A percentile compares a stretch with the other conserved stretches of the same genome.
Conservation (phyloP, 139 green algal genomes). For the Haematococcus lacustris region DNA sequence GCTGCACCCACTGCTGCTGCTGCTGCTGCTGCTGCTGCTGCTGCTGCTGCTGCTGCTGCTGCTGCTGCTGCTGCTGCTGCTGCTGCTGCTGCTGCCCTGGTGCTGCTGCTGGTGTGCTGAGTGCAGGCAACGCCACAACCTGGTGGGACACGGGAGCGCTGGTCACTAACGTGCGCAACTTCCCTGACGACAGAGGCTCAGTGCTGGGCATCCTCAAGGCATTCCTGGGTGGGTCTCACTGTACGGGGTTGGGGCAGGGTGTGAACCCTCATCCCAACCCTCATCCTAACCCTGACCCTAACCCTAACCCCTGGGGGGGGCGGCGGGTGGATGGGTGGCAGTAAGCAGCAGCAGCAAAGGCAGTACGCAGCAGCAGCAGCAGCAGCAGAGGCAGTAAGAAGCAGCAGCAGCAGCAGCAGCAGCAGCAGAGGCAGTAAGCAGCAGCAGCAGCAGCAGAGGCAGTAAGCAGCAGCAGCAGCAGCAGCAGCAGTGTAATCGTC, state of each 20-base stretch:
- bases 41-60: not conserved
- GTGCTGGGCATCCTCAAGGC: constrained; percentile 75
- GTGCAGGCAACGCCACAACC: constrained; percentile 49
- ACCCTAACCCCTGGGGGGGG: too few species aligned
- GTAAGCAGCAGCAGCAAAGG: not conserved
- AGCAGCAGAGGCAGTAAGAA: too few species aligned
- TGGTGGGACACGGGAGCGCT: constrained; percentile 67
- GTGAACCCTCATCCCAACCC: too few species aligned
- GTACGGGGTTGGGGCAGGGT: too few species aligned
- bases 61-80: not conserved
- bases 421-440: too few species aligned
- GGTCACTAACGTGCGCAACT: constrained; percentile 76
- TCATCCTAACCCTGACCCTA: too few species aligned
- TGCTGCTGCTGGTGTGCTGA: not conserved
- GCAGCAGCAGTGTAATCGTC: too few species aligned
- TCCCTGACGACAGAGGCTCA: constrained; percentile 60
- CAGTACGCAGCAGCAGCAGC: not conserved
- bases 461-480: too few species aligned
- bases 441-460: too few species aligned
- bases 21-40: not conserved
- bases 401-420: too few species aligned
- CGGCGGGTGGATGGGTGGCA: too few species aligned
- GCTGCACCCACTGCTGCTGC: not conserved
- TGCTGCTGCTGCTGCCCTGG: not conserved
- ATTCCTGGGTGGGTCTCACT: constrained; percentile 9